Percentiles rank a stretch among this genome's conserved stretches.
Conservation (phyloP, 805 yeast genomes). For the Spathaspora hagerdaliae region DNA sequence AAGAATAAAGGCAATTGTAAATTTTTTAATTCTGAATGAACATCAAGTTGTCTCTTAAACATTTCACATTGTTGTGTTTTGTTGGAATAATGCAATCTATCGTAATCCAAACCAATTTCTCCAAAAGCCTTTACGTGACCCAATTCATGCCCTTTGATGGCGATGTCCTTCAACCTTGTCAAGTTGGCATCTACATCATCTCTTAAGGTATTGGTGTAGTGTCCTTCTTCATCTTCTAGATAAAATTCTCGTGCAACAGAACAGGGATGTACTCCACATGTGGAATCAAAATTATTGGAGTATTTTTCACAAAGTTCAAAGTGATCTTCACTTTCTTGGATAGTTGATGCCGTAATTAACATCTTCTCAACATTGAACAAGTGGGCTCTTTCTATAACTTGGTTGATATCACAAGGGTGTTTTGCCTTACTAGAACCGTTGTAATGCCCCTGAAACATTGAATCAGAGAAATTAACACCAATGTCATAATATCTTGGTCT, state of each 20-base stretch:
- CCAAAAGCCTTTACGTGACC: conserved; percentile 81
- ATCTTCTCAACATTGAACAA: conserved; percentile 61
- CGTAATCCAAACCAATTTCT: conserved; percentile 94
- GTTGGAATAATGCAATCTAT: conserved; percentile 73
- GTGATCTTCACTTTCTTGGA: conserved; percentile 63
- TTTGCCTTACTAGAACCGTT: conserved; percentile 51
- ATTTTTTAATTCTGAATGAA: conserved; percentile 40
- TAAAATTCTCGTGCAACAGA: conserved; percentile 51
- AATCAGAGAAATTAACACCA: conserved; percentile 78
- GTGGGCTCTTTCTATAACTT: conserved; percentile 65
- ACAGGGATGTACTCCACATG: conserved; percentile 97
- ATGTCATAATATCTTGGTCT: conserved; percentile 43
- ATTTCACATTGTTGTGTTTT: conserved; percentile 61
- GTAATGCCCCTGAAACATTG: conserved; percentile 81
- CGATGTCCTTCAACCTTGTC: conserved; percentile 44
- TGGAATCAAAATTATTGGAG: conserved; percentile 44
- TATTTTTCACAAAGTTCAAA: conserved; percentile 47
- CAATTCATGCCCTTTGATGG: conserved; percentile 40
- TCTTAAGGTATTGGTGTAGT: conserved; percentile 31
- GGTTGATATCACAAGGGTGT: conserved; percentile 64
- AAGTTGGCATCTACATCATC: conserved; percentile 41
- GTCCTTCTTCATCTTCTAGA: conserved; percentile 12
- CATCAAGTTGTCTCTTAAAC: conserved; percentile 71
- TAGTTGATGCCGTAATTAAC: conserved; percentile 80
- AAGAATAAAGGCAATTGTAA: conserved; percentile 73